Conservation (phyloP, 495 filamentous ascomycete genomes). For the Penicillium arizonense region DNA sequence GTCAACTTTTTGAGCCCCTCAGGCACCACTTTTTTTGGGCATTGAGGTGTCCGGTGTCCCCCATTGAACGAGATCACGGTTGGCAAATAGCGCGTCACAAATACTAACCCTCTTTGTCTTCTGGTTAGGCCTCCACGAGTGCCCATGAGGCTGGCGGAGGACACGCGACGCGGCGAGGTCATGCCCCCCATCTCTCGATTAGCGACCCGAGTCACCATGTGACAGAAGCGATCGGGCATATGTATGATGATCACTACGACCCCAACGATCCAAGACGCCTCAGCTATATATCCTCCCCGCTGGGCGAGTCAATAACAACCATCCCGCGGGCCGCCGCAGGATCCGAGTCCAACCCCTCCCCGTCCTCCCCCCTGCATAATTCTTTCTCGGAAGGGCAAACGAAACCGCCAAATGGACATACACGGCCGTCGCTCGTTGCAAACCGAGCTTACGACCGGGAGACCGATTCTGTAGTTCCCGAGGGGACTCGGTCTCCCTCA, state of each 20-base stretch:
- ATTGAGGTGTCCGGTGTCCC: neutral
- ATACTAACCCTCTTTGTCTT: constrained; percentile 9
- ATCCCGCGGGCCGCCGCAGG: constrained; percentile 40
- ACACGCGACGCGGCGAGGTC: constrained; percentile 57
- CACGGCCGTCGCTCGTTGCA: constrained; percentile 35
- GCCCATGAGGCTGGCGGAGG: constrained; percentile 53
- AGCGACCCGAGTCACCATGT: constrained; percentile 91
- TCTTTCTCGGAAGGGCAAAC: constrained; percentile 25
- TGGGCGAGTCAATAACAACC: constrained; percentile 46
- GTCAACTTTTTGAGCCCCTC: constrained; percentile 1
- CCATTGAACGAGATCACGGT: neutral
- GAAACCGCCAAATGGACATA: constrained; percentile 40
- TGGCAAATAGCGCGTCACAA: neutral
- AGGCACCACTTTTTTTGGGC: constrained; percentile 1
- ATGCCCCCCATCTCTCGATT: constrained; percentile 66
- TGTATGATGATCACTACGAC: constrained; percentile 87
- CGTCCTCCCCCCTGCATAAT: constrained; percentile 24
- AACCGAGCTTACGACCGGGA: constrained; percentile 50
- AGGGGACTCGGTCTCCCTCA: constrained; percentile 56
- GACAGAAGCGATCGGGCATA: constrained; percentile 93
- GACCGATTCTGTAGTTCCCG: constrained; percentile 54
- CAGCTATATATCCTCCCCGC: constrained; percentile 61
- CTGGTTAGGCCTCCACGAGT: constrained; percentile 48
- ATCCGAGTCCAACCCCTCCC: constrained; percentile 46
- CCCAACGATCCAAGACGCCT: constrained; percentile 58